Percentiles rank a stretch among this genome's conserved stretches.
These are phyloP conservation scores for Primulina eburnea DNA, from an alignment of 257 asterid genomes.

Conservation along the genomic window DNA sequence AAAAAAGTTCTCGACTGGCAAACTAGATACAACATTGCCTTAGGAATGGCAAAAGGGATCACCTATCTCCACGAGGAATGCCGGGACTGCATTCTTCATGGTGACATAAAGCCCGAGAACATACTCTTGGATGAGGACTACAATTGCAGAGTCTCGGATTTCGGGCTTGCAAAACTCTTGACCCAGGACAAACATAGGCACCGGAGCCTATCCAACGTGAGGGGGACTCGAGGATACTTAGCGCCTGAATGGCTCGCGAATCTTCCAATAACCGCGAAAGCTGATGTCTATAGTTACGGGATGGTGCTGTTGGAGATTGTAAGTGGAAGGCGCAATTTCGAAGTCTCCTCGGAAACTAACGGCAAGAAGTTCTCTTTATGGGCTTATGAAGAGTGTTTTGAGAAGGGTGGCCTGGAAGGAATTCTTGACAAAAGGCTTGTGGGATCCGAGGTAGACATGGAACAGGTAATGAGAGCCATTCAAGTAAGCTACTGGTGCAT, in stretches of 20 bases:
- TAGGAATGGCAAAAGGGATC: conserved; percentile 47
- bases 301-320: conserved; percentile 49
- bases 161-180: conserved; percentile 50
- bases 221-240: conserved; percentile 56
- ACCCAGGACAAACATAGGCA: conserved; percentile 32
- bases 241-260: conserved; percentile 52
- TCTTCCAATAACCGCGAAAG: conserved; percentile 36
- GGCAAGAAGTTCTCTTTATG: conserved; percentile 51
- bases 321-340: conserved; percentile 46
- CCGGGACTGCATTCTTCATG: conserved; percentile 40
- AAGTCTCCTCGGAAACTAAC: conserved; percentile 34
- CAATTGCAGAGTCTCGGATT: conserved; percentile 45
- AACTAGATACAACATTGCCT: conserved; percentile 33
- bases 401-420: conserved; percentile 47
- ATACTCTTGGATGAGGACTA: conserved; percentile 41
- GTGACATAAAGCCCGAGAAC: conserved; percentile 55
- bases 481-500: conserved; percentile 80
- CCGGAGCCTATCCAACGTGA: conserved; percentile 31
- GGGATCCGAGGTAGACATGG: conserved; percentile 44
- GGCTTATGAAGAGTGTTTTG: conserved; percentile 65
- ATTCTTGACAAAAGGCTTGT: conserved; percentile 49
- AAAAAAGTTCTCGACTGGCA: conserved; percentile 35
- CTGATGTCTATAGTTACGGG: conserved; percentile 50
- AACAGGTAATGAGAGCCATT: conserved; percentile 45
- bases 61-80: conserved; percentile 54